phyloP scores from a whole-genome alignment of 306 rosid genomes.

The Begonia masoniana region DNA sequence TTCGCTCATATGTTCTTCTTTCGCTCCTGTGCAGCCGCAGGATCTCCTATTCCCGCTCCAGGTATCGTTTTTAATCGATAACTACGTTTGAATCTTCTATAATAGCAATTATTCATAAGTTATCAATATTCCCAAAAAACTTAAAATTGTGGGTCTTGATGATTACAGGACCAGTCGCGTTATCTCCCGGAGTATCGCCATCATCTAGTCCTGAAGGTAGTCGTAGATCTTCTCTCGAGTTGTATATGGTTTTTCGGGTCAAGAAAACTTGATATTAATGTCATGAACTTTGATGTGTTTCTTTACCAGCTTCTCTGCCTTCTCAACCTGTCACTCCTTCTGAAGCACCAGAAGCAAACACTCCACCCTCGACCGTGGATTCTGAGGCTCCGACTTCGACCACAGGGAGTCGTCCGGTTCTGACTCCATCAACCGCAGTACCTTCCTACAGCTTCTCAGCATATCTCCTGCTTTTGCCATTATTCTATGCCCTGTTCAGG shows the following conservation, averaged over 20 bases:
- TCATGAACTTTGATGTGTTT: not conserved
- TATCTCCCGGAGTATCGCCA: constrained; percentile 23
- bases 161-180: constrained; percentile 41
- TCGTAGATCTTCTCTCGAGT: not conserved
- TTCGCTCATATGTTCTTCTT: constrained; percentile 1
- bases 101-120: too few species aligned
- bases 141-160: not conserved
- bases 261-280: not conserved
- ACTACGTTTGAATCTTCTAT: too few species aligned
- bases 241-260: not conserved
- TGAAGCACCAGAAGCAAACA: constrained; percentile 37
- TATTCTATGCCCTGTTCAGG: constrained; percentile 4
- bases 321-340: constrained; percentile 43
- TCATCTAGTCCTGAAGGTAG: constrained; percentile 50
- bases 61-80: not conserved
- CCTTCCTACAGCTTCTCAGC: constrained; percentile 25
- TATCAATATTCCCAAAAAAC: too few species aligned
- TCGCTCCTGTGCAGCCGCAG: constrained; percentile 7
- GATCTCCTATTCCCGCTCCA: constrained; percentile 12
- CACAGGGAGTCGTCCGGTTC: constrained; percentile 38
- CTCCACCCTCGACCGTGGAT: constrained; percentile 21
- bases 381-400: constrained; percentile 35
- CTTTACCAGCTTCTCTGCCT: constrained; percentile 29
- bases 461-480: constrained; percentile 25
- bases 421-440: constrained; percentile 48